Evolutionary conservation across 805 yeast genomes (phyloP).

Genomic region (Cyberlindnera suaveolens): DNA sequence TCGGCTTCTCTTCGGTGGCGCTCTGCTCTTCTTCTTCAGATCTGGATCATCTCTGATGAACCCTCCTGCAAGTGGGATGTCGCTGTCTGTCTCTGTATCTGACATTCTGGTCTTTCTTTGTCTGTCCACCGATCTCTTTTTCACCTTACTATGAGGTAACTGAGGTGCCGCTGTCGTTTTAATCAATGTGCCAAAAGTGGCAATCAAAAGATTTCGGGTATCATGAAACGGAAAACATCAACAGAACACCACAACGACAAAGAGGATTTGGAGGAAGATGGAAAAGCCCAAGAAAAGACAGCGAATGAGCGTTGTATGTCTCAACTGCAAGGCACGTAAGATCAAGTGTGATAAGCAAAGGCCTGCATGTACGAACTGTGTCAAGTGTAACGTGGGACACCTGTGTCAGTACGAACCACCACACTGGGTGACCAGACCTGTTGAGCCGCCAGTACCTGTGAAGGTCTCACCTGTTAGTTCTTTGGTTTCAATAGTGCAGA

Average conservation of each 20-base stretch:
- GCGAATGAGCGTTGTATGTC: conserved; percentile 33
- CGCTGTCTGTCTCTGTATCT: conserved; percentile 18
- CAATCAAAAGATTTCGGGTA: too few relatives aligned
- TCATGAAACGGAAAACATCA: too few relatives aligned
- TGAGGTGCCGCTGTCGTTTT: too few relatives aligned
- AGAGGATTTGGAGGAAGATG: background rate
- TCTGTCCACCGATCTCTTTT: background rate
- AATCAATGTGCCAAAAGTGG: too few relatives aligned
- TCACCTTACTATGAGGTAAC: too few relatives aligned
- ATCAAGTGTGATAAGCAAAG: conserved; percentile 36
- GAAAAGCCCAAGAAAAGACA: conserved; percentile 25
- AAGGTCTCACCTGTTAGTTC: too few relatives aligned
- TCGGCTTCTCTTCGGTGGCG: background rate
- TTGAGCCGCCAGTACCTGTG: background rate
- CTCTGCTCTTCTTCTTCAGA: conserved; percentile 8
- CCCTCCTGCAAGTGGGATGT: conserved; percentile 21
- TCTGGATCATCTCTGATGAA: conserved; percentile 24
- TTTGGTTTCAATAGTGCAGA: too few relatives aligned
- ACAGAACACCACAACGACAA: too few relatives aligned
- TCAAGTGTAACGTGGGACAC: conserved; percentile 24
- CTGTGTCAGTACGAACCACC: conserved; percentile 23
- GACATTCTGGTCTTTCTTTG: conserved; percentile 1
- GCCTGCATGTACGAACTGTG: conserved; percentile 31
- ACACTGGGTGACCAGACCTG: conserved; percentile 19
- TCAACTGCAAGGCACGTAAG: conserved; percentile 32